Base-by-base conservation (phyloP, 768 basidiomycete genomes). In the Pseudohyphozyma bogoriensis region DNA sequence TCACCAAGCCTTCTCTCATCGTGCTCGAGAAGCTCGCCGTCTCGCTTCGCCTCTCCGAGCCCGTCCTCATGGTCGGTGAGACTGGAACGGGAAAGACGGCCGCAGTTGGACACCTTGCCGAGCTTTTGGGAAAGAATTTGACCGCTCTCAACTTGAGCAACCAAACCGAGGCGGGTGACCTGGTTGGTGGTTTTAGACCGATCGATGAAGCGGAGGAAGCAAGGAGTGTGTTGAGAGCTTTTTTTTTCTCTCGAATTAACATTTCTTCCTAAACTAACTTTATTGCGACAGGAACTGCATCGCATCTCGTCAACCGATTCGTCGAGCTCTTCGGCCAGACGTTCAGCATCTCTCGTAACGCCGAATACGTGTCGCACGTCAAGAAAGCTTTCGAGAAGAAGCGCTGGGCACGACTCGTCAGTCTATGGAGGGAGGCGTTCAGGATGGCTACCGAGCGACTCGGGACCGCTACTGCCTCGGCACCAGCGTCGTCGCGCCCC, bases 21-120 rank as follows among this genome's bases (percentile, higher is more conserved):
- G 78, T 97, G 4, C 79, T 96, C 36, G 86, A 88, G 26, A 82
- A 88, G 20, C 84, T 97, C 39, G 82, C 83, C 3, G 83, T 82
- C 26, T 81, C 85, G 0, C 77, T 90, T 49, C 78, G 83, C 0
- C 77, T 85, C 49, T 74, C 75, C 18, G 95, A 99, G 70, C 90
- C 95, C 7, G 78, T 92, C 7, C 79, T 99, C 11, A 79, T 99
- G 29, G 90, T 91, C 0, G 95, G 95, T 49, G 95, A 99, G 77
- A 99, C 95, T 3, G 95, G 95, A n/a, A 99, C 95, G 1, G 95
- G 95, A 18, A 99, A 99, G 75, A 99, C 95, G 0, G 92, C 91
- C 55, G 81, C 83, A 24, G 82, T 99, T 20, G 87, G 90, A 4
- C 83, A 95, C 69, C 79, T 97, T 33, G 85, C 95, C 15, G 79